Evolutionary conservation across 1,139 yeast species (phyloP), one percentile per base, ranked within the genome.

Genomic region (Blastobotrys persicus): DNA sequence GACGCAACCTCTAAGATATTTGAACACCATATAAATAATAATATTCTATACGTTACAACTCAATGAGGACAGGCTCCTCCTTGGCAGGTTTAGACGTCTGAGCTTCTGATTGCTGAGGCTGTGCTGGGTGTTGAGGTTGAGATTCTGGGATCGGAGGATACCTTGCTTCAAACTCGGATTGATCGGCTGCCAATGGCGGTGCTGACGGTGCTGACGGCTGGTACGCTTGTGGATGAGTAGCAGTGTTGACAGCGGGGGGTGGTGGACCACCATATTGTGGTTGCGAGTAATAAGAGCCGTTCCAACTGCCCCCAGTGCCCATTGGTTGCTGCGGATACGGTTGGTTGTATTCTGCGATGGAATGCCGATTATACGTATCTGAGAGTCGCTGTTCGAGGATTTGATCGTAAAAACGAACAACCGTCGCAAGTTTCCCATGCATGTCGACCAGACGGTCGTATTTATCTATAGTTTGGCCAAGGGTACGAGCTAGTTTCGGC

Each of bases 371-470:
- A 59, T 78, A 78, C 1, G 80, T 79, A 55, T 69, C 69, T 31
- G 72, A 69, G 47, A 85, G 72, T 64, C 89, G 77, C 34, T 79
- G 77, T 57, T 92, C 96, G 53, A 91, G 73, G 48, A 86, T 76
- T 54, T 79, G 79, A 65, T 92, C 96, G 62, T 92, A 92, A 44
- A 85, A 75, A 54, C 86, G 76, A 60, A 85, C 79, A 31, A 89
- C 85, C 2, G 94, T 85, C 46, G 87, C 82, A 48, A 92, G 77
- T 62, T 92, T 88, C 43, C 87, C 81, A 66, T 88, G 89, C 78
- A 88, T 75, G 51, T 87, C 92, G 56, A 87, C 79, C 53, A 85
- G 78, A 19, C 71, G 68, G 51, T 88, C 95, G 59, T 89, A 81
- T 61, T 81, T 84, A 46, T 79, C 78, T 32, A 81, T 77, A 1